Evolutionary conservation across 495 filamentous ascomycete genomes (phyloP).

Genomic region (Neurospora africana): DNA sequence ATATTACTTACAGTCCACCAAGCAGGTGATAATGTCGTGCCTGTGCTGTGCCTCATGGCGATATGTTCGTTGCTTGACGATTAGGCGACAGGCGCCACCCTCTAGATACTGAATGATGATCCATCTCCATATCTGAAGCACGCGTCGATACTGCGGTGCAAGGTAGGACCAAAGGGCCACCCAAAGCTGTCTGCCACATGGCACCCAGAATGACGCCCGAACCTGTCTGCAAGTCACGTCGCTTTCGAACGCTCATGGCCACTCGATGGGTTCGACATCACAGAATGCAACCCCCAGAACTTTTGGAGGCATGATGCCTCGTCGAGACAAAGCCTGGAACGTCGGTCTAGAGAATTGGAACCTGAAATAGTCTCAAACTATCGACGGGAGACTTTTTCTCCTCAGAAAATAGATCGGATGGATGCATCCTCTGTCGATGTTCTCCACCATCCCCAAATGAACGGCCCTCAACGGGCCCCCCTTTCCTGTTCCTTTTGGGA

Average conservation of each 20-base stretch:
- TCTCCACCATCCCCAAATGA: not conserved
- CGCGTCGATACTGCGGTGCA: conserved; percentile 8
- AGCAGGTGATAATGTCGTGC: not conserved
- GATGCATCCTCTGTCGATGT: not conserved
- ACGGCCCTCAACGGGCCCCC: not conserved
- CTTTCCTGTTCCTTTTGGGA: not conserved
- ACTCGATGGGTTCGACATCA: not conserved
- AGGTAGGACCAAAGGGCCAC: conserved; percentile 5
- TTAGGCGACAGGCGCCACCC: not conserved
- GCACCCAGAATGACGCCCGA: not conserved
- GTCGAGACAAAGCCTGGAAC: not conserved
- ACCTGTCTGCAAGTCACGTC: not conserved
- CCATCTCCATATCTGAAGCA: conserved; percentile 4
- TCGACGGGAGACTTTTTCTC: not conserved
- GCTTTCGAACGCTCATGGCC: not conserved
- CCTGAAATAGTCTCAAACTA: not conserved
- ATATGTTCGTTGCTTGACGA: not conserved
- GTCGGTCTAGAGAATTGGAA: not conserved
- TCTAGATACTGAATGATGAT: not conserved
- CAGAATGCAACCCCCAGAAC: not conserved
- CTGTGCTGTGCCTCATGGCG: not conserved
- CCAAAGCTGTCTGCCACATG: conserved; percentile 4
- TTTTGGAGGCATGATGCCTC: not conserved
- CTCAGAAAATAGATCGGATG: not conserved
- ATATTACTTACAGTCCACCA: not conserved